Conservation (phyloP, 805 yeast species). For the Wickerhamiella bombiphila region DNA sequence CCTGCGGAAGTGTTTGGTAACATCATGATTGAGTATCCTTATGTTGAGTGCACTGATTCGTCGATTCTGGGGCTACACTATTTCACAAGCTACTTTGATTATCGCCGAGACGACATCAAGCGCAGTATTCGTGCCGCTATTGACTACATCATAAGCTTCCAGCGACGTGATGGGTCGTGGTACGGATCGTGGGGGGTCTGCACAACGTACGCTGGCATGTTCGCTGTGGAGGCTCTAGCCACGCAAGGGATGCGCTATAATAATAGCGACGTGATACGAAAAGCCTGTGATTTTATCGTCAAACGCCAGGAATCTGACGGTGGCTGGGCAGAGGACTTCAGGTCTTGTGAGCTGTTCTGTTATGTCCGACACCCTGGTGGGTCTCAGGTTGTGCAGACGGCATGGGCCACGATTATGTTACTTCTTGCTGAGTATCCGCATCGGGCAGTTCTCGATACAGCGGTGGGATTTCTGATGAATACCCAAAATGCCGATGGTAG, state of each 20-base stretch:
- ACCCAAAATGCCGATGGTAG: conserved; percentile 67
- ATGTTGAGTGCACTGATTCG: conserved; percentile 96
- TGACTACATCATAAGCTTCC: conserved; percentile 52
- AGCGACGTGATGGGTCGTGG: conserved; percentile 82
- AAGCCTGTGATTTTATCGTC: conserved; percentile 76
- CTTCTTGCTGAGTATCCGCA: conserved; percentile 72
- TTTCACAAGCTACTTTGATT: conserved; percentile 51
- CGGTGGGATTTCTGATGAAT: conserved; percentile 43
- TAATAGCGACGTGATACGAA: conserved; percentile 45
- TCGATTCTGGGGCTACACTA: conserved; percentile 76
- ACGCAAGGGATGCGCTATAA: conserved; percentile 50
- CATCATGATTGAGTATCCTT: conserved; percentile 97
- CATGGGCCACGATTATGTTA: conserved; percentile 83
- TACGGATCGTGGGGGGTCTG: conserved; percentile 99
- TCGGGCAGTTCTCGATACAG: conserved; percentile 42
- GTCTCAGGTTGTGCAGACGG: conserved; percentile 72
- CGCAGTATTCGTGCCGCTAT: conserved; percentile 63
- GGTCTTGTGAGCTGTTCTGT: conserved; percentile 66
- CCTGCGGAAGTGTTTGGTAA: conserved; percentile 98
- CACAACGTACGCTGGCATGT: conserved; percentile 91
- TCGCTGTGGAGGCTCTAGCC: conserved; percentile 83
- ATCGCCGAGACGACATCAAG: conserved; percentile 50
- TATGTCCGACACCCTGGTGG: conserved; percentile 46
- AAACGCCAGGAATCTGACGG: conserved; percentile 72
- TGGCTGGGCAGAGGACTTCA: conserved; percentile 96